Evolutionary conservation across 139 green algal species (phyloP), one percentile per base, ranked within the genome.

Genomic region (Chlorella sp.): DNA sequence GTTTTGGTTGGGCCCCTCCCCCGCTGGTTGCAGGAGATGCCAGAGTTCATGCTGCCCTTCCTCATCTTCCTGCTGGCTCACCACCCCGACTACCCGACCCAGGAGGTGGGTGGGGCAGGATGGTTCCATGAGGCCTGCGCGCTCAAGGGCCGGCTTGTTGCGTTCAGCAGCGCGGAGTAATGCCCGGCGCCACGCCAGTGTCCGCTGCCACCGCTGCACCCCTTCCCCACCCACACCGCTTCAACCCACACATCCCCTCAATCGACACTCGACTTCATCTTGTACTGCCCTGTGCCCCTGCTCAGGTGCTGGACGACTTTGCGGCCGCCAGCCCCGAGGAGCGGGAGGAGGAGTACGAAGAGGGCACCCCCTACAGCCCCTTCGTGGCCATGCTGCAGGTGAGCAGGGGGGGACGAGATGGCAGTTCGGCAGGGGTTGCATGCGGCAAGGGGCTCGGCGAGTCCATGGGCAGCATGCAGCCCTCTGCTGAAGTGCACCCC

Each of bases 21-120:
- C n/a, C n/a, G n/a, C n/a, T n/a, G n/a, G n/a, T 76, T 98, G 56
- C 87, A 90, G 26, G 85, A 93, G 44, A 88, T 90, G 82, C 95
- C 95, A 3, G 95, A 98, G 87, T 96, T 96, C 88, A 68, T 95
- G 62, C 81, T 98, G 60, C 83, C 94, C 2, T 95, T 91, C 88
- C 76, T 95, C 46, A 43, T 97, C 7, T 94, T 94, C 86, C 76
- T 95, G 17, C 89, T 98, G 65, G 94, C 92, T 8, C 93, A 97
- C 77, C 95, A 98, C 82, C 94, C 95, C 2, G 94, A 98, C 86
- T 96, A 93, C 78, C 95, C 95, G 14, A 54, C 64, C 1, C 54
- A 54, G 54, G 79, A 90, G 82, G 87, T 90, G 83, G 2, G 82
- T 40, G 7, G 28, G 20, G 5, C n/a, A n/a, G n/a, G n/a, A n/a